These are phyloP conservation scores for Fallopia convolvulus DNA, from an alignment of 148 eudicot genomes.

Conservation along the genomic window DNA sequence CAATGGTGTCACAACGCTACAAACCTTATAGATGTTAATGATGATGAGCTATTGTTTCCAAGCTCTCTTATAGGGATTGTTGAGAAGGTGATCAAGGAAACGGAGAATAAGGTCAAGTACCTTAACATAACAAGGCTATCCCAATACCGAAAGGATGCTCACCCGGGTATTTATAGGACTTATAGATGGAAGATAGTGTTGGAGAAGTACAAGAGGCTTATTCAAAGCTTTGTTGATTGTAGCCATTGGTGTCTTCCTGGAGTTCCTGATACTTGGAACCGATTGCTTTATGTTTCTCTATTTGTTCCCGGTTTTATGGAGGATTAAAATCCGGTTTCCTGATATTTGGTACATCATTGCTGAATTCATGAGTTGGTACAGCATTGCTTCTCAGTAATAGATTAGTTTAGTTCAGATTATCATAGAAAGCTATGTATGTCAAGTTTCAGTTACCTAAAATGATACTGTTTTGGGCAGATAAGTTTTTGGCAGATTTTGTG, in stretches of 20 bases:
- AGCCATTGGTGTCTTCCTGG: conserved; percentile 60
- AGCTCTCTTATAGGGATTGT: conserved; percentile 15
- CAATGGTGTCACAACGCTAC: no score
- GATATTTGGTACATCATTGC: no score
- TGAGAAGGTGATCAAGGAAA: conserved; percentile 29
- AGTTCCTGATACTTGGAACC: conserved; percentile 48
- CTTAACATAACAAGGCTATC: conserved; percentile 32
- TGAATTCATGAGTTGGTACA: no score
- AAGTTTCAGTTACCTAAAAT: neutral
- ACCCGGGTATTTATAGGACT: conserved; percentile 18
- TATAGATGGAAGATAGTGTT: conserved; percentile 8
- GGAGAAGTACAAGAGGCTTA: conserved; percentile 3
- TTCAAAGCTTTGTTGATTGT: conserved; percentile 27
- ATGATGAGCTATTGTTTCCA: neutral
- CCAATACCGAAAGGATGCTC: conserved; percentile 27
- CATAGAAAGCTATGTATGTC: neutral
- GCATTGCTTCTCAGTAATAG: no score
- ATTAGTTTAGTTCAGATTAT: neutral
- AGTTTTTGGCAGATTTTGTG: conserved; percentile 68
- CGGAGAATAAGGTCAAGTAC: conserved; percentile 18
- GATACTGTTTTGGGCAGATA: conserved; percentile 32
- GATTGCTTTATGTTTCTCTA: conserved; percentile 31
- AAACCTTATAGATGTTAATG: no score
- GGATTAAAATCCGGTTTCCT: no score
- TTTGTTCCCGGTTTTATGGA: neutral